Evolutionary conservation across 306 rosid genomes (phyloP), one percentile per base, ranked within the genome.

Genomic region (Rosa rugosa): DNA sequence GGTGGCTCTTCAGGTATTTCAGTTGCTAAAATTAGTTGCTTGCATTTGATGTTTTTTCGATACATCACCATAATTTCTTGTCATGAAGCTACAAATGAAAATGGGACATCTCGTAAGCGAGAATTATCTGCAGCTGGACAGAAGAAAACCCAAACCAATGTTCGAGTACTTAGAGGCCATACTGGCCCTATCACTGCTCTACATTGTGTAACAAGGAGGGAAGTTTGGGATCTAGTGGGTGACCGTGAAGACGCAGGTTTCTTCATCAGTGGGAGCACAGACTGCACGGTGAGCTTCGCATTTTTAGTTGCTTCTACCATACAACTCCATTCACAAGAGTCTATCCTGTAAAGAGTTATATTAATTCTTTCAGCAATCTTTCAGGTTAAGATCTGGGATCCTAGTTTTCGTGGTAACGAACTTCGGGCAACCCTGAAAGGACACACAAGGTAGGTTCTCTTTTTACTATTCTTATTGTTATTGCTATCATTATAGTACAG

Each of bases 231-330:
- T 88, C 92, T 95, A 82, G 94, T 95, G 79, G 98, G 99, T 84
- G 99, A 95, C 84, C 99, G 98, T 73, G 99, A 95, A 88, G 99
- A 95, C 86, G 98, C 99, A 64, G 99, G 99, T 71, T 93, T 95
- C 85, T 91, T 95, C 81, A 93, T 95, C 60, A 93, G 99, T 80
- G 99, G 99, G 83, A 91, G 99, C 89, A 90, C 97, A 16, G 99
- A 95, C 82, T 87, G 98, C 89, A 86, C 89, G 2, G 99, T 95
- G 87, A 86, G 92, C 82, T 23, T 41, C 60, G 36, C 77, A 79
- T 77, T 75, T 82, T 64, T 77, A 44, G 13, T 44, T 51, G 17
- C 64, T 63, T 82, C 51, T 73, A 42, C 46, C 46, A 65, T 67
- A 71, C 72, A 68, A 46, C 82, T 82, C 51, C 79, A 74, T 54